phyloP scores from a whole-genome alignment of 768 basidiomycete genomes.

The Tylopilus felleus region DNA sequence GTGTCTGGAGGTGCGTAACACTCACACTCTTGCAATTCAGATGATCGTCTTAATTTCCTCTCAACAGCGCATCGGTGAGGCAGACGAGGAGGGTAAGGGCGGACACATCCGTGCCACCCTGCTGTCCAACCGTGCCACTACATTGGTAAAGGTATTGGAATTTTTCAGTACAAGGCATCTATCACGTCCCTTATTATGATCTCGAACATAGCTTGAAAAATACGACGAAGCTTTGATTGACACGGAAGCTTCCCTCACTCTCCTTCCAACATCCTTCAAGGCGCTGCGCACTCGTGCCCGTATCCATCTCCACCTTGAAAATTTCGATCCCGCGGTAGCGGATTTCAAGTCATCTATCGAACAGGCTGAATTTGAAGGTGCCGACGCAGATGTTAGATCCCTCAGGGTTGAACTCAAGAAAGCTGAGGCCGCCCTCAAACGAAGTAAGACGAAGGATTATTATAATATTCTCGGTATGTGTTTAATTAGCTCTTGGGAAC shows the following conservation, averaged over 20 bases:
- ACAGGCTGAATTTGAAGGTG: constrained; percentile 61
- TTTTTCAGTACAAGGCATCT: neutral
- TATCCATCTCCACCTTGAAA: constrained; percentile 69
- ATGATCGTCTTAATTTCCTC: neutral
- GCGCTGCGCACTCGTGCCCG: constrained; percentile 84
- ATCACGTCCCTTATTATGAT: constrained; percentile 1
- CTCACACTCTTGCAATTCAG: neutral
- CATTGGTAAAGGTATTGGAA: constrained; percentile 61
- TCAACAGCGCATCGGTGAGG: constrained; percentile 60
- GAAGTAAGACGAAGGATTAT: constrained; percentile 89
- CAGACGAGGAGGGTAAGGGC: constrained; percentile 70
- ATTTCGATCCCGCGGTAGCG: constrained; percentile 63
- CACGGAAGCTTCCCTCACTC: constrained; percentile 60
- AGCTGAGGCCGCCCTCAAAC: constrained; percentile 77
- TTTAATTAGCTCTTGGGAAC: neutral
- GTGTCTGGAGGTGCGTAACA: constrained; percentile 56
- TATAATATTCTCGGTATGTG: constrained; percentile 65
- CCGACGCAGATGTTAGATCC: constrained; percentile 58
- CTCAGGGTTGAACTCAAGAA: constrained; percentile 70
- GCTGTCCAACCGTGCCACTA: constrained; percentile 81
- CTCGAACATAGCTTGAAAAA: constrained; percentile 48
- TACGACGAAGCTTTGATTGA: constrained; percentile 70
- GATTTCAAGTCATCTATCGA: constrained; percentile 83
- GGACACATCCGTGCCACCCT: constrained; percentile 79
- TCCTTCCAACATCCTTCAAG: constrained; percentile 72